Base-by-base conservation (phyloP, 2,329 filamentous ascomycete species). In the Fusarium pilosicola region DNA sequence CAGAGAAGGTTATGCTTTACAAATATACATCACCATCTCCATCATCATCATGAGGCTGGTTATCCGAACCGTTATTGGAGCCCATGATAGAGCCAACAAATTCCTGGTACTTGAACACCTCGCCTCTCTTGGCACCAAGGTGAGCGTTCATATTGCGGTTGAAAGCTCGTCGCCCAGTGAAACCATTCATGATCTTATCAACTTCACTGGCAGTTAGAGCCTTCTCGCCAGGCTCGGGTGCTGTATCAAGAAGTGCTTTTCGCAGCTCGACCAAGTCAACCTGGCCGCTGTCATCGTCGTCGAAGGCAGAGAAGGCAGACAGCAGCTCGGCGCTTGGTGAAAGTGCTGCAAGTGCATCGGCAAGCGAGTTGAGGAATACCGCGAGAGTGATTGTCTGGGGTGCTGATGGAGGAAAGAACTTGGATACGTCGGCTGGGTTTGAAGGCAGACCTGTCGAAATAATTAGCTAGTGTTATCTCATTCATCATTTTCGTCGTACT, bases 201-300 rank as follows among this genome's bases (percentile, higher is more conserved):
- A 98, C 91, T 79, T 98, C 95, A 41, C 86, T 84, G 59, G 92
- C 89, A 1, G 89, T 92, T 73, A 97, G 82, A 1, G 88, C 83
- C 44, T 85, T 85, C 80, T 90, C 88, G 24, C 93, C 94, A 0
- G 89, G 87, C 75, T 97, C 94, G 0, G 94, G 94, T 1, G 91
- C 90, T 2, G 95, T 97, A 74, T 95, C 89, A 45, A 98, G 83
- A 49, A 99, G 82, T 1, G 96, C 94, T 76, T 96, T 94, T 51
- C 93, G 90, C 71, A 99, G 84, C 81, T 97, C 94, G 1, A 85
- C 88, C 26, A 97, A 84, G 79, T 98, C 95, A 44, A 98, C 91
- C 82, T 98, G 95, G 7, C 96, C 96, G 77, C 93, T 96, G 80
- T 99, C 96, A 72, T 97, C 95, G 71, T 97, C 94, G 79, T 99